Evolutionary conservation across 495 filamentous ascomycete species (phyloP).

Genomic region (Aspergillus biplanus): DNA sequence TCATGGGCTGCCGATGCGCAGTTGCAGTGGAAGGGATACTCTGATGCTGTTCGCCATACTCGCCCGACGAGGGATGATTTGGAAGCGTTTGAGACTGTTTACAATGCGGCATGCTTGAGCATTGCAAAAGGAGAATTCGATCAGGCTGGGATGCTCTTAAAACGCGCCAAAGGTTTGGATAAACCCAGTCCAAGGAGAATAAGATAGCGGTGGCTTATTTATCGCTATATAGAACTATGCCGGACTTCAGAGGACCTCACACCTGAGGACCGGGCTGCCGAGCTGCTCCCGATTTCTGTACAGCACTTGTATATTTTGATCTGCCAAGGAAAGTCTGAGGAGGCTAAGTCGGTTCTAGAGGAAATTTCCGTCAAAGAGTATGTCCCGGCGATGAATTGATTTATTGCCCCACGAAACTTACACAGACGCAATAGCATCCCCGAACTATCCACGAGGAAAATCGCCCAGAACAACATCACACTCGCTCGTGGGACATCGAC

Average conservation of each 20-base stretch:
- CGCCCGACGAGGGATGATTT: conserved; percentile 74
- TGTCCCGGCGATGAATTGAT: conserved; percentile 20
- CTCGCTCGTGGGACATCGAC: conserved; percentile 56
- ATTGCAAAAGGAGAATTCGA: conserved; percentile 78
- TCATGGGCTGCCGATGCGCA: conserved; percentile 78
- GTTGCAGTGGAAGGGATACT: conserved; percentile 76
- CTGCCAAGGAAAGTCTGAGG: conserved; percentile 69
- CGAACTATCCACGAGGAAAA: conserved; percentile 73
- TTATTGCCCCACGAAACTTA: conserved; percentile 25
- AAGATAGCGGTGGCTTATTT: conserved; percentile 18
- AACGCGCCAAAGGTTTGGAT: conserved; percentile 70
- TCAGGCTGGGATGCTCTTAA: conserved; percentile 77
- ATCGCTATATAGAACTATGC: conserved; percentile 66
- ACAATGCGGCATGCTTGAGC: conserved; percentile 86
- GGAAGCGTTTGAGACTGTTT: conserved; percentile 90
- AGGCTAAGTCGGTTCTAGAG: conserved; percentile 69
- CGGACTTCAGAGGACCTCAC: conserved; percentile 79
- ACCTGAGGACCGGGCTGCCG: conserved; percentile 80
- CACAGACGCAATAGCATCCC: conserved; percentile 58
- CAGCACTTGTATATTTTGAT: conserved; percentile 84
- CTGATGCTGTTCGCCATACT: conserved; percentile 54
- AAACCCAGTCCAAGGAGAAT: background rate
- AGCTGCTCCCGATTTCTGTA: conserved; percentile 82
- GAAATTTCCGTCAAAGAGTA: conserved; percentile 67
- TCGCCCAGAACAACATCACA: conserved; percentile 80